Base-by-base conservation (phyloP, 2,329 filamentous ascomycete genomes). In the Fusarium acutatum region DNA sequence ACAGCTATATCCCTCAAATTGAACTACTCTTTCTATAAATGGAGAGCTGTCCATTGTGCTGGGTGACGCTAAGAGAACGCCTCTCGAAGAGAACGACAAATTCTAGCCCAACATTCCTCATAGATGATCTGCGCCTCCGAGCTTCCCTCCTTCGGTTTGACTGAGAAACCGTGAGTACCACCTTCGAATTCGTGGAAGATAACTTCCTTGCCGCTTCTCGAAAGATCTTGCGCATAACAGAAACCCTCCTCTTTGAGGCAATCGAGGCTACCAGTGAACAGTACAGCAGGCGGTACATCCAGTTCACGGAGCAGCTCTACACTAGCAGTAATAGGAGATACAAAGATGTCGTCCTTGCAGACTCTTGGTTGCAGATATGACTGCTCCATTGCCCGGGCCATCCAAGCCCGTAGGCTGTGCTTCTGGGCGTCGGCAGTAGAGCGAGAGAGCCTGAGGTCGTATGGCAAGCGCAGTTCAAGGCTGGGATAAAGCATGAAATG, bases 111-210 rank as follows among this genome's bases (percentile, higher is more conserved):
- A 9, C 28, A 47, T 4, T 47, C 46, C 28, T 30, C 4, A 5
- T 30, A 30, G 0, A 47, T 30, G 28, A 2, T 0, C 20, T n/a
- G 14, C 2, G 28, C 14, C 14, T 17, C 26, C 0, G 10, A 1
- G 2, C 0, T n/a, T 0, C 20, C 10, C 0, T 47, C 20, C 7
- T n/a, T 1, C 0, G 44, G 20, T 4, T 12, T n/a, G 4, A 12
- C 20, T 4, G 46, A 30, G 14, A 30, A 47, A 1, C 46, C 46
- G 11, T 47, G 20, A 17, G 20, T 30, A 3, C 14, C 46, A 1
- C 28, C 28, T 8, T 8, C 0, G 4, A 47, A 30, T 3, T 47
- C 20, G 0, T 30, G 20, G 14, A 47, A 47, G 2, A 2, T 2
- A 14, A 47, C 14, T 2, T 47, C 20, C 28, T 47, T 30, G 28